Percentiles rank a stretch among this genome's conserved stretches.
Conservation (phyloP, 345 rosid genomes). For the Salix arbutifolia region DNA sequence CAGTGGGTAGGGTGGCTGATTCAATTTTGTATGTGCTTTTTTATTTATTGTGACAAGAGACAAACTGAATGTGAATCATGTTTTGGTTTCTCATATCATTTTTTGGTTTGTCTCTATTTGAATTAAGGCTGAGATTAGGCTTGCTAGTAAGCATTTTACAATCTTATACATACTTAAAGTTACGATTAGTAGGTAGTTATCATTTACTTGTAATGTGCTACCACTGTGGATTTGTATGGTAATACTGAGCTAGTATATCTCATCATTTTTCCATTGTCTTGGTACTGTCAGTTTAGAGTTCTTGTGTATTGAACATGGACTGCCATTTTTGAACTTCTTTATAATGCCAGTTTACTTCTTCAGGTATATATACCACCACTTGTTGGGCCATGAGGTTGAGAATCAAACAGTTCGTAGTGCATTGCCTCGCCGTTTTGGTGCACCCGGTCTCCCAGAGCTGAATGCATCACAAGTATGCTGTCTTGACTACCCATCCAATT, state of each 20-base stretch:
- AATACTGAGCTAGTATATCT: neutral
- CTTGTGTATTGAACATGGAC: neutral
- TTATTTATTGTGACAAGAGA: neutral
- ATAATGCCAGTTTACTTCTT: conserved; percentile 9
- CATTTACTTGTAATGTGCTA: neutral
- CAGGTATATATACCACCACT: conserved; percentile 94
- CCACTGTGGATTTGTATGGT: neutral
- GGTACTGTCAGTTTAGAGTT: neutral
- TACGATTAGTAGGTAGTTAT: neutral
- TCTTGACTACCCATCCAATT: neutral
- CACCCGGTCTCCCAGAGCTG: conserved; percentile 98
- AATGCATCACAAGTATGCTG: conserved; percentile 91
- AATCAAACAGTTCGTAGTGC: conserved; percentile 90
- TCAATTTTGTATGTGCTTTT: neutral
- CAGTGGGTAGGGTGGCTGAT: conserved; percentile 62
- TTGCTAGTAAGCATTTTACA: neutral
- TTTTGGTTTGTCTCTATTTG: neutral
- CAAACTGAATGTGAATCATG: neutral
- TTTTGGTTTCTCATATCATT: neutral
- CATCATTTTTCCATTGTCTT: neutral
- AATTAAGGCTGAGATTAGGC: neutral
- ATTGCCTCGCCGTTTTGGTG: conserved; percentile 93
- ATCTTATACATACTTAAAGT: neutral
- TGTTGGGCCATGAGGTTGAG: conserved; percentile 98
- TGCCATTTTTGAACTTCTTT: neutral